A percentile compares a stretch with the other conserved stretches of the same genome.
These are phyloP conservation scores for Boletellus deceptivus DNA, from an alignment of 1,284 basidiomycete species.

Conservation along the genomic window DNA sequence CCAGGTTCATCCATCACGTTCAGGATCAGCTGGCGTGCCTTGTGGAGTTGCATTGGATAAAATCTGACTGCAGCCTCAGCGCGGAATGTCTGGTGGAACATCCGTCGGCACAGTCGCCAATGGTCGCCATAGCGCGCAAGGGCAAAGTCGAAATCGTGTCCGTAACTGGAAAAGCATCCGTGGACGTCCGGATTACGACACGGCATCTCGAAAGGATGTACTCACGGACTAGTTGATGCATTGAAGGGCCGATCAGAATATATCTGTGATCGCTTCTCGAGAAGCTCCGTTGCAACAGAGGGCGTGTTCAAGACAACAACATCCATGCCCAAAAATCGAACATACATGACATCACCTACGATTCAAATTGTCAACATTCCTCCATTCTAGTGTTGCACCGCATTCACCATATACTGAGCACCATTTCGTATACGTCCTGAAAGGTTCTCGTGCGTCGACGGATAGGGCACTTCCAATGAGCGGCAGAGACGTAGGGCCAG, in stretches of 20 bases:
- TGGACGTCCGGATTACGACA: neutral
- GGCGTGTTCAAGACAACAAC: conserved; percentile 21
- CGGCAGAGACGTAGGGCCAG: conserved; percentile 18
- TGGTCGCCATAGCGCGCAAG: conserved; percentile 17
- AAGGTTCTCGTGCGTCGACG: conserved; percentile 11
- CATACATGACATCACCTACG: conserved; percentile 24
- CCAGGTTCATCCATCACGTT: conserved; percentile 14
- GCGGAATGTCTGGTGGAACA: conserved; percentile 16
- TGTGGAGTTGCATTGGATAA: conserved; percentile 16
- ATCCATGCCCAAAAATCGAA: conserved; percentile 19
- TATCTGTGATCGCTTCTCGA: conserved; percentile 21
- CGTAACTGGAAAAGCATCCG: conserved; percentile 10
- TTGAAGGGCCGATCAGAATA: conserved; percentile 25
- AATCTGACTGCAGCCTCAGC: neutral
- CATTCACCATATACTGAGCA: conserved; percentile 17
- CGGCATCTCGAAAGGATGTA: neutral
- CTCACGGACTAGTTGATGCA: conserved; percentile 16
- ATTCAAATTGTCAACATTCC: neutral
- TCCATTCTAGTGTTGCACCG: neutral
- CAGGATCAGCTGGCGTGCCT: conserved; percentile 14
- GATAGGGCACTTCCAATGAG: conserved; percentile 18
- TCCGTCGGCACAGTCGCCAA: conserved; percentile 15
- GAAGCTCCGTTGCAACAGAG: conserved; percentile 10
- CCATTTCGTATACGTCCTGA: conserved; percentile 19
- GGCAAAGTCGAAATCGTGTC: conserved; percentile 14